Evolutionary conservation across 805 yeast genomes (phyloP), one percentile per base, ranked within the genome.

Genomic region (Metschnikowia corniflorae): DNA sequence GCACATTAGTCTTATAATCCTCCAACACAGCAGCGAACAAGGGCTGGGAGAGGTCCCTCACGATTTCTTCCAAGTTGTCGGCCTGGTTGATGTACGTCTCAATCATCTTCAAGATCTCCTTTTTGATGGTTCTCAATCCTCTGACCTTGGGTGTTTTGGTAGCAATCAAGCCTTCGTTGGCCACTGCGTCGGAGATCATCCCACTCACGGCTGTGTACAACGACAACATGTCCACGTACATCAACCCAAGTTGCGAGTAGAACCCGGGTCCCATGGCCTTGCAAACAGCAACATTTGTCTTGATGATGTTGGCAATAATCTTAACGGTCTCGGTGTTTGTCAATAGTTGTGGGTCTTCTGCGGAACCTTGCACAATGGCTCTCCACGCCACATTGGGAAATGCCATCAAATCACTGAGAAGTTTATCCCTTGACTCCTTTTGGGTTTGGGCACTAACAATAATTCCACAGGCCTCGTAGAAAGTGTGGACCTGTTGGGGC

Each of bases 401-500:
- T 32, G 76, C 73, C 98, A 93, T 93, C 51, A 93, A 71, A 37
- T 86, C 89, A 34, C 71, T 59, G 36, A 88, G 71, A 37, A 89
- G 69, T 42, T 80, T 75, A 42, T 85, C 87, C 60, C 93, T 80
- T 25, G 75, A 72, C 9, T 75, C 77, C 44, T 72, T 70, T 29
- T 80, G 74, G 25, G 82, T 77, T 61, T 91, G 97, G 9, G 96
- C 96, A 35, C 89, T 78, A 24, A 93, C 77, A 38, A 93, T 91
- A 42, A 84, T 79, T 51, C 97, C 97, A 70, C 97, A 91, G 1
- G 98, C 97, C 65, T 86, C 96, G 61, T 93, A 93, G 58, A 93
- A 93, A 2, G 97, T 88, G 60, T 93, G 98, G 18, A 93, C 95
- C 63, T 93, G 99, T 60, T 91, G 97, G 16, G 99, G 96, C 54